Conservation (phyloP, 2,329 filamentous ascomycete genomes). For the Ascochyta rabiei region DNA sequence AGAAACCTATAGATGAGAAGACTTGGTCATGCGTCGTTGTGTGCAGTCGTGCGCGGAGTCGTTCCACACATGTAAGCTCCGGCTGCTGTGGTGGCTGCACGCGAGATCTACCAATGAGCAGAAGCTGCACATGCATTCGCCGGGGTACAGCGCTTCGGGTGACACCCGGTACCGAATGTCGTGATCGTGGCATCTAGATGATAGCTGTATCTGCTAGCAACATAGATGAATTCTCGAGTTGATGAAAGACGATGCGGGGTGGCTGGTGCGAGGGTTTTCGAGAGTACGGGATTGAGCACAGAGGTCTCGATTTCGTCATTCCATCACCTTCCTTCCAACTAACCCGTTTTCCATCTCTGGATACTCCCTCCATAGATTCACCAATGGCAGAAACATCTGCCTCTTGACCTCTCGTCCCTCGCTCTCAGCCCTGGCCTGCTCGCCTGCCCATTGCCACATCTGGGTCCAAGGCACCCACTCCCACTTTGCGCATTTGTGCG, state of each 20-base stretch:
- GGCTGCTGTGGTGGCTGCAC: conserved; percentile 8
- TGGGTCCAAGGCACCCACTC: conserved; percentile 59
- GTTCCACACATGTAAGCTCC: conserved; percentile 5
- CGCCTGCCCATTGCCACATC: conserved; percentile 48
- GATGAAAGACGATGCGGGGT: conserved; percentile 1
- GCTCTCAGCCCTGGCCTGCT: conserved; percentile 39
- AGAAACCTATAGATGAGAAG: not conserved
- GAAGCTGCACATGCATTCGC: not conserved
- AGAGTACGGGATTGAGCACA: not conserved
- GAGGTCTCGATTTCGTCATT: not conserved
- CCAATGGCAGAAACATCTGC: conserved; percentile 55
- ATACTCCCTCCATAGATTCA: conserved; percentile 51
- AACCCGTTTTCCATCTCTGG: conserved; percentile 36
- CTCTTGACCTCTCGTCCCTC: conserved; percentile 34
- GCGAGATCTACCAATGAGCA: conserved; percentile 9
- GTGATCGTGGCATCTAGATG: conserved; percentile 2
- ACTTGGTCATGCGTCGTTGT: not conserved
- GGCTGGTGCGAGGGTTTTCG: not conserved
- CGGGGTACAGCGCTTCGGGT: conserved; percentile 6
- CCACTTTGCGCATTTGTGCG: conserved; percentile 63
- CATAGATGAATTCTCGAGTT: not conserved
- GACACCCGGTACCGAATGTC: not conserved
- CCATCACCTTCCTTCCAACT: conserved; percentile 10
- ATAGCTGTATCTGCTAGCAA: not conserved
- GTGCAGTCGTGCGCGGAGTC: not conserved